Evolutionary conservation across 106 monocot species (phyloP), one percentile per base, ranked within the genome.

Genomic region (Phalaenopsis equestris): DNA sequence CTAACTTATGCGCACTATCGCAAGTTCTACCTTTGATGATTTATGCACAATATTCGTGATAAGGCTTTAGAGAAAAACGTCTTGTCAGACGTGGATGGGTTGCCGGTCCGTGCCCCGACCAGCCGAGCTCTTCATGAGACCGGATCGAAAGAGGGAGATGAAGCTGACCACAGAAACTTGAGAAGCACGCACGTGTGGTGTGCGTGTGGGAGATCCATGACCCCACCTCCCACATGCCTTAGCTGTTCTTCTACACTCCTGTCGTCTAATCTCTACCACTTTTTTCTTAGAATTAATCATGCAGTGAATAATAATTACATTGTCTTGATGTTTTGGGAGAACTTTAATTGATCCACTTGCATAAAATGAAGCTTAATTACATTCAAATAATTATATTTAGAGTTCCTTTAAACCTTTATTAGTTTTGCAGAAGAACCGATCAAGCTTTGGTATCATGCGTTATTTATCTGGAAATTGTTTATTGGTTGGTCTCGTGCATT

Each of bases 221-320:
- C 49, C 76, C 76, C 76, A 76, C 76, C 47, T 21, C 76, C 52
- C 76, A 76, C 76, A 76, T 76, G 76, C 49, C 1, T 3, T 76
- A 61, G 61, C 61, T 61, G 61, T 61, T 61, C 61, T 61, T 61
- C 18, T 19, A 19, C 57, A 19, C 57, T 0, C n/a, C 61, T 19
- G 21, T 4, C 3, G 19, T 56, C 15, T 56, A 21, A 61, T n/a
- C 5, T n/a, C 21, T 61, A 18, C 19, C 19, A 48, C 21, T 23
- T 61, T 61, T 61, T 61, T 61, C 2, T n/a, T 57, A 57, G 30
- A 0, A 30, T 30, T 30, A 30, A 30, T 30, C 30, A 30, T 30
- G 30, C 30, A 30, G 11, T 10, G 14, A 12, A 52, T 12, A 52
- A 52, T 12, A 52, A 52, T 14, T 14, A 52, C 15, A 52, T 10